Evolutionary conservation across 2,329 filamentous ascomycete genomes (phyloP).

Genomic region (Calonectria crousiana): DNA sequence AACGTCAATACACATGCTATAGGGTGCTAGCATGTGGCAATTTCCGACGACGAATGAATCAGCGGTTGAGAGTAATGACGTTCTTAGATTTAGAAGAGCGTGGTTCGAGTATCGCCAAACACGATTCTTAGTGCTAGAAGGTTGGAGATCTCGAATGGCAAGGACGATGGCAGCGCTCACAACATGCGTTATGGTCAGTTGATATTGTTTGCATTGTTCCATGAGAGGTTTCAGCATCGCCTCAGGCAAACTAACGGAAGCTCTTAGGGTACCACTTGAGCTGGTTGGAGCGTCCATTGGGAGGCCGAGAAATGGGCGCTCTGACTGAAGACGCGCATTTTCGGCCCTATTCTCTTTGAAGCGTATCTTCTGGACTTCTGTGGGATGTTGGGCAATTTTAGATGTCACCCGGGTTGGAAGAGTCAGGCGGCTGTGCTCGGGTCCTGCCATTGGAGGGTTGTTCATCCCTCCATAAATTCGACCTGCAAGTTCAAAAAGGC

Average conservation of each 20-base stretch:
- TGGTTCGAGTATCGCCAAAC: constrained; percentile 4
- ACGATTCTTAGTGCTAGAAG: background rate
- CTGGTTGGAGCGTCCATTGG: background rate
- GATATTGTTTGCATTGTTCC: background rate
- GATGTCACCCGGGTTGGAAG: background rate
- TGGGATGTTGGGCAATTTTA: background rate
- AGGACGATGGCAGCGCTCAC: constrained; percentile 9
- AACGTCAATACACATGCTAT: background rate
- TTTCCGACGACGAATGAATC: constrained; percentile 1
- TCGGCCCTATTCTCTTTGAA: background rate
- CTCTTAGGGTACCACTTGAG: background rate
- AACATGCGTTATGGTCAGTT: constrained; percentile 7
- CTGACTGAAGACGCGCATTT: background rate
- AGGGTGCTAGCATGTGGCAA: constrained; percentile 9
- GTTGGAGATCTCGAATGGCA: background rate
- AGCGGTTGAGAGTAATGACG: background rate
- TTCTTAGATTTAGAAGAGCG: background rate
- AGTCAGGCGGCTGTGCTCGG: background rate
- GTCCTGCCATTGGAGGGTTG: background rate
- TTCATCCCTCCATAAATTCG: background rate
- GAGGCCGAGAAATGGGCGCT: background rate
- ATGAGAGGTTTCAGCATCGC: background rate
- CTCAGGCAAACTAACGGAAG: background rate
- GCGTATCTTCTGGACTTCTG: background rate
- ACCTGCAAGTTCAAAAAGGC: background rate